These are phyloP conservation scores for Diaporthe nobilis DNA, from an alignment of 2,329 filamentous ascomycete species.

Conservation along the genomic window DNA sequence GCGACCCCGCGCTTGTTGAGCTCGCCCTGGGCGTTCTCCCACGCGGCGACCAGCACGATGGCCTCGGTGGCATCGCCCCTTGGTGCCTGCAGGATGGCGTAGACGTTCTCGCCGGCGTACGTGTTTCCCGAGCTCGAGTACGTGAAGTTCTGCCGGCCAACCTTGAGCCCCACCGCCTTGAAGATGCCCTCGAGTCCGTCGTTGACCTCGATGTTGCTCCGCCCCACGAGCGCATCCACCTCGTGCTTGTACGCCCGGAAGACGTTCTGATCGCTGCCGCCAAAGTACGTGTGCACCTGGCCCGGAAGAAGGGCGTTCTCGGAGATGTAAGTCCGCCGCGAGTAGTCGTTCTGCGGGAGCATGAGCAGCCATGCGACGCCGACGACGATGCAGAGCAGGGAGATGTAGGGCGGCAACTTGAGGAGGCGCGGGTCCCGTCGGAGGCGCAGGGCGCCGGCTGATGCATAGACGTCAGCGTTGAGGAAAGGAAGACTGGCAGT, in stretches of 20 bases:
- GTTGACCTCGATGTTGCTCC: conserved; percentile 65
- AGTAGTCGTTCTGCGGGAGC: conserved; percentile 91
- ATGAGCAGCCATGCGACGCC: conserved; percentile 92
- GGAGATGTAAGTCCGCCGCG: conserved; percentile 93
- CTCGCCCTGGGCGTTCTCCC: conserved; percentile 84
- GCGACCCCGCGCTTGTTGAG: conserved; percentile 91
- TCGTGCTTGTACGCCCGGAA: conserved; percentile 92
- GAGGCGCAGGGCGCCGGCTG: conserved; percentile 76
- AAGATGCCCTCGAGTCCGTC: conserved; percentile 83
- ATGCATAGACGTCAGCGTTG: background rate
- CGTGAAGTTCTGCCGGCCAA: conserved; percentile 88
- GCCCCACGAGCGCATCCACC: conserved; percentile 72
- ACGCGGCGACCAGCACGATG: conserved; percentile 91
- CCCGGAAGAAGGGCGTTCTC: conserved; percentile 96
- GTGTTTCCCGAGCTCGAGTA: conserved; percentile 84
- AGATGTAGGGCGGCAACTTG: conserved; percentile 89
- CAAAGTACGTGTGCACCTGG: conserved; percentile 98
- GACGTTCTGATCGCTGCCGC: conserved; percentile 94
- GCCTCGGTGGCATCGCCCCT: conserved; percentile 97
- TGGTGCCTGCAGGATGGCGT: conserved; percentile 92
- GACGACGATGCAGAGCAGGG: conserved; percentile 85
- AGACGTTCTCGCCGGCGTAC: conserved; percentile 88
- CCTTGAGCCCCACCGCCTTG: conserved; percentile 84
- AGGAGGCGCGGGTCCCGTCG: conserved; percentile 86
- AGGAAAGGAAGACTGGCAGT: background rate